Conservation (phyloP, 331 rosid species). For the Spiraea crenata region DNA sequence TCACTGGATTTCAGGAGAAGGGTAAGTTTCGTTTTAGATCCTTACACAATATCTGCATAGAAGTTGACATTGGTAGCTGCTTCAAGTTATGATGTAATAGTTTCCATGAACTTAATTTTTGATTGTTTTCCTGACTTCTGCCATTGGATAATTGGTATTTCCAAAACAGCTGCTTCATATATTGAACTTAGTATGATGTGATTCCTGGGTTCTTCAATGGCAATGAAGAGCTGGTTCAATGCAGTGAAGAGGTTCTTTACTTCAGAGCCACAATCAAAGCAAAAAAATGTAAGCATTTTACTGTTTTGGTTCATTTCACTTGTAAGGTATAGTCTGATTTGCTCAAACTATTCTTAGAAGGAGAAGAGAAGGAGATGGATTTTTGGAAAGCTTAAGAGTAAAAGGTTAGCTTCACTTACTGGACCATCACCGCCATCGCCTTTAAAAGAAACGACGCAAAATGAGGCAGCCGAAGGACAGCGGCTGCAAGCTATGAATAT, state of each 20-base stretch:
- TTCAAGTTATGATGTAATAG: conserved; percentile 9
- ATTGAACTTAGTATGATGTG: conserved; percentile 19
- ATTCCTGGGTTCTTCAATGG: conserved; percentile 51
- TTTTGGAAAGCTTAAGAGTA: conserved; percentile 52
- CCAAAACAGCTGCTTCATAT: conserved; percentile 15
- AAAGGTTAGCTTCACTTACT: conserved; percentile 49
- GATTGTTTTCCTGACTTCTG: not conserved
- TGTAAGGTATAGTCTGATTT: conserved; percentile 10
- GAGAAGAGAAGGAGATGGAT: conserved; percentile 73
- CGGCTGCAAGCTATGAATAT: conserved; percentile 51
- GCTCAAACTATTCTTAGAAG: conserved; percentile 34
- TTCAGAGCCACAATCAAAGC: conserved; percentile 50
- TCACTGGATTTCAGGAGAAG: conserved; percentile 20
- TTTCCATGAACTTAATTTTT: not conserved
- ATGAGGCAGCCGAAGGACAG: conserved; percentile 60
- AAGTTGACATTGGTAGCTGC: conserved; percentile 18
- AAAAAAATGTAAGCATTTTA: conserved; percentile 54
- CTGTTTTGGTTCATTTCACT: not conserved
- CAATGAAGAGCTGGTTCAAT: conserved; percentile 70
- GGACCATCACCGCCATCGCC: conserved; percentile 47
- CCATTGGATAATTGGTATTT: conserved; percentile 12
- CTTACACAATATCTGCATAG: conserved; percentile 31
- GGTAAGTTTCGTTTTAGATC: conserved; percentile 28
- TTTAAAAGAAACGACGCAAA: conserved; percentile 22
- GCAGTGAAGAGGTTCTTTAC: conserved; percentile 58